phyloP scores from a whole-genome alignment of 192 early-diverging fungal species.

The Backusella macrospora region DNA sequence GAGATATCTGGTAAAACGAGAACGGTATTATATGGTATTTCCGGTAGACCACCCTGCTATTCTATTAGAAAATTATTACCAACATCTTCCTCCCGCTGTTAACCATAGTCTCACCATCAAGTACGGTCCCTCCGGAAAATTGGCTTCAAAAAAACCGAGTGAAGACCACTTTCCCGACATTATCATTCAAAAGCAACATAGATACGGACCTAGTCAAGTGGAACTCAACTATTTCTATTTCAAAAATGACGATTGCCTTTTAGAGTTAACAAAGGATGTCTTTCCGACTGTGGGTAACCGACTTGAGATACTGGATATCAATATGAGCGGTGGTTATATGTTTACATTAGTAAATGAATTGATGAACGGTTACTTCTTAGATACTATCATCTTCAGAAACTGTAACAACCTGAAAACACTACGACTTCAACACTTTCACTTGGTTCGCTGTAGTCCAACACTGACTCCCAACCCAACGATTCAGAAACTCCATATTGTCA shows the following conservation, averaged over 20 bases:
- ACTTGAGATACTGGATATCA: neutral
- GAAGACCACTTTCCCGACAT: neutral
- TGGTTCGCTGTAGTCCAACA: neutral
- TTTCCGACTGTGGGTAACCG: neutral
- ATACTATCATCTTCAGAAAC: neutral
- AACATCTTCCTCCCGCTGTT: neutral
- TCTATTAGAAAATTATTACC: neutral
- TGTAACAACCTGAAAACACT: neutral
- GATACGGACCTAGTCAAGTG: neutral
- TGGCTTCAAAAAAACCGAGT: neutral
- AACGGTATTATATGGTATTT: neutral
- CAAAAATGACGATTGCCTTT: neutral
- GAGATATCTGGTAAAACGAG: neutral
- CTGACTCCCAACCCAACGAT: neutral
- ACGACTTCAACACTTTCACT: neutral
- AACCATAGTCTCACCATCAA: neutral
- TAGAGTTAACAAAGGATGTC: neutral
- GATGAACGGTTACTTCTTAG: neutral
- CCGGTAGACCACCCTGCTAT: neutral
- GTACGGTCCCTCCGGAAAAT: neutral
- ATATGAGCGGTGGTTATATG: neutral
- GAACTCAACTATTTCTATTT: neutral
- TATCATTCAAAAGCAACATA: neutral
- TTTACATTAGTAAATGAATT: neutral
- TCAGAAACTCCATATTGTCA: neutral